Evolutionary conservation across 2,329 filamentous ascomycete genomes (phyloP).

Genomic region (Neopestalotiopsis sp.): DNA sequence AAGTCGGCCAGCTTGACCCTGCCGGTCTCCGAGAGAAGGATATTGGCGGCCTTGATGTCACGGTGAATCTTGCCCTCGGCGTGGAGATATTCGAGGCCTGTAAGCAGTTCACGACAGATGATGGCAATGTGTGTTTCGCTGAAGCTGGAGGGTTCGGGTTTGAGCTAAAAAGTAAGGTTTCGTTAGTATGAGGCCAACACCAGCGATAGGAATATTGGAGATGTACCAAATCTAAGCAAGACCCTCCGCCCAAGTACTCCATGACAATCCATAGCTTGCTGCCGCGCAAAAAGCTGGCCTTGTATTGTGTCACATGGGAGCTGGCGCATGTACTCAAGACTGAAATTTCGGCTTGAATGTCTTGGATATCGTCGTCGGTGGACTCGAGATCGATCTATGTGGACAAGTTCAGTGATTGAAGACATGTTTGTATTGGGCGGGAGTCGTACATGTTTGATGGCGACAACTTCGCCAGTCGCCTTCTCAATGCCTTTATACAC

Average conservation of each 20-base stretch:
- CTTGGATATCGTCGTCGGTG: constrained; percentile 96
- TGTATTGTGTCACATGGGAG: constrained; percentile 94
- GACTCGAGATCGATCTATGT: constrained; percentile 95
- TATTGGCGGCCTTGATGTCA: constrained; percentile 96
- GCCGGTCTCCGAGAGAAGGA: constrained; percentile 87
- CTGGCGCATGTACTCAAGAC: constrained; percentile 95
- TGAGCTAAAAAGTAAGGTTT: constrained; percentile 63
- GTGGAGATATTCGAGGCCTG: constrained; percentile 92
- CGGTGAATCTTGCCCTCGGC: constrained; percentile 94
- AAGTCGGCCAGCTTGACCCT: constrained; percentile 98
- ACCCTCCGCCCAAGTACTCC: constrained; percentile 95
- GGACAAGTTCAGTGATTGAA: constrained; percentile 6
- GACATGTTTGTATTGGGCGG: not conserved
- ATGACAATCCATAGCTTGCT: constrained; percentile 99
- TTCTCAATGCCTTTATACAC: constrained; percentile 97
- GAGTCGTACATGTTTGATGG: constrained; percentile 86
- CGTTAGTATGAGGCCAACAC: constrained; percentile 34
- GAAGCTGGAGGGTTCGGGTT: constrained; percentile 77
- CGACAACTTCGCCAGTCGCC: constrained; percentile 88
- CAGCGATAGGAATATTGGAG: constrained; percentile 9
- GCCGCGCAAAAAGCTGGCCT: constrained; percentile 92
- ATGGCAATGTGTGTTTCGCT: constrained; percentile 91
- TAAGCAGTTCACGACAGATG: constrained; percentile 87
- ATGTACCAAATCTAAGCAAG: constrained; percentile 87
- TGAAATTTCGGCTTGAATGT: constrained; percentile 97